Conservation (phyloP, 176 grass and related monocot species). For the Cenchrus purpureus region DNA sequence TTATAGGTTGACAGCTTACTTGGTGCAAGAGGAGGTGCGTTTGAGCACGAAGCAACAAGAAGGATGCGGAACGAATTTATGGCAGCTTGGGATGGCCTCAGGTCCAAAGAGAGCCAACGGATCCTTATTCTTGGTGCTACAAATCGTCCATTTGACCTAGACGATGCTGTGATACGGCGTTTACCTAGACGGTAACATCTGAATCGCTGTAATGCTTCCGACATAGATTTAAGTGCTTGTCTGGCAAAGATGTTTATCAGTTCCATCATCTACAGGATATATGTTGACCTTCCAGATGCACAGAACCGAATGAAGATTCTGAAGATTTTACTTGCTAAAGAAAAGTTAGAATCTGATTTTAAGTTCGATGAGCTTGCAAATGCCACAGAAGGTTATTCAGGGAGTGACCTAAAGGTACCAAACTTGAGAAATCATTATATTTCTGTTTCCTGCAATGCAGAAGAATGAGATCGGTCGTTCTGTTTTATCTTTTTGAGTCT, state of each 20-base stretch:
- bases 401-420: conserved; percentile 90
- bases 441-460: conserved; percentile 20
- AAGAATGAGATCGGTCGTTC: conserved; percentile 7
- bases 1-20: conserved; percentile 94
- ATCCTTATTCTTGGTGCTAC: conserved; percentile 97
- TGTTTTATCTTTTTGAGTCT: conserved; percentile 1
- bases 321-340: conserved; percentile 87
- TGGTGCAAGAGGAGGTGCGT: conserved; percentile 89
- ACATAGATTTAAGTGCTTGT: conserved; percentile 26
- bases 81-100: conserved; percentile 96
- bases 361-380: conserved; percentile 78
- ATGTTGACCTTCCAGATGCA: conserved; percentile 87
- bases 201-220: neutral
- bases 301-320: conserved; percentile 87
- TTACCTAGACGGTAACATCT: conserved; percentile 85
- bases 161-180: conserved; percentile 95
- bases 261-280: conserved; percentile 70
- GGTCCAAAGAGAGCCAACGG: conserved; percentile 87
- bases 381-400: conserved; percentile 95
- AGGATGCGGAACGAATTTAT: conserved; percentile 98
- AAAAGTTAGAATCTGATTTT: conserved; percentile 85
- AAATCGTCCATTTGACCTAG: conserved; percentile 96
- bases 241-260: conserved; percentile 11
- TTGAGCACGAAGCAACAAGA: conserved; percentile 99
- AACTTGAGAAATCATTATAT: conserved; percentile 1